phyloP scores from a whole-genome alignment of 1,284 basidiomycete genomes.

The Ceratobasidium sp. region DNA sequence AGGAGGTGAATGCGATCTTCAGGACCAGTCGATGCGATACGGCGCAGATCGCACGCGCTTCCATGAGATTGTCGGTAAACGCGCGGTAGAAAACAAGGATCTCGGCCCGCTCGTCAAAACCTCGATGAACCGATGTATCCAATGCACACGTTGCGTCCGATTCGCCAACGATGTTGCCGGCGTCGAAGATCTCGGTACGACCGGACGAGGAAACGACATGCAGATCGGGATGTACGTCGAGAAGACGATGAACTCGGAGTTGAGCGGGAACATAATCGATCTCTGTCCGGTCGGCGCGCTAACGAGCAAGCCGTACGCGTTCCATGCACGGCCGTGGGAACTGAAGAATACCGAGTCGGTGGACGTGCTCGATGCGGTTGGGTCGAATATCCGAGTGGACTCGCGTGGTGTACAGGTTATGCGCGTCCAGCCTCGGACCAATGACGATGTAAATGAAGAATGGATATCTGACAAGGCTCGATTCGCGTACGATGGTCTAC shows the following conservation, averaged over 20 bases:
- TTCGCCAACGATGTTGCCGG: conserved; percentile 99
- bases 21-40: conserved; percentile 99
- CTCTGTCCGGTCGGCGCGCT: conserved; percentile 98
- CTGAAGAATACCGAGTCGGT: conserved; percentile 98
- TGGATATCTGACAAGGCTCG: conserved; percentile 99
- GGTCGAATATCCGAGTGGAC: conserved; percentile 97
- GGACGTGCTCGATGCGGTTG: conserved; percentile 98
- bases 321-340: conserved; percentile 98
- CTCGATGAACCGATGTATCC: conserved; percentile 99
- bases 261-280: conserved; percentile 98
- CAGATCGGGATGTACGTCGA: conserved; percentile 99
- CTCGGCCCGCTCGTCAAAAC: conserved; percentile 99
- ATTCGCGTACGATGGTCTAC: conserved; percentile 95
- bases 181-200: conserved; percentile 97
- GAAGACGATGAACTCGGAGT: conserved; percentile 97
- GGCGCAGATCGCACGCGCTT: conserved; percentile 97
- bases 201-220: conserved; percentile 97
- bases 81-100: conserved; percentile 98
- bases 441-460: conserved; percentile 99
- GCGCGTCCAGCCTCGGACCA: conserved; percentile 95
- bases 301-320: conserved; percentile 98
- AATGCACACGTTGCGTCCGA: conserved; percentile 98
- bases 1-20: conserved; percentile 98
- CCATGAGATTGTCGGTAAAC: conserved; percentile 98
- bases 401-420: conserved; percentile 97